Evolutionary conservation across 2,329 filamentous ascomycete genomes (phyloP).

Genomic region (Phyllosticta paracitricarpa): DNA sequence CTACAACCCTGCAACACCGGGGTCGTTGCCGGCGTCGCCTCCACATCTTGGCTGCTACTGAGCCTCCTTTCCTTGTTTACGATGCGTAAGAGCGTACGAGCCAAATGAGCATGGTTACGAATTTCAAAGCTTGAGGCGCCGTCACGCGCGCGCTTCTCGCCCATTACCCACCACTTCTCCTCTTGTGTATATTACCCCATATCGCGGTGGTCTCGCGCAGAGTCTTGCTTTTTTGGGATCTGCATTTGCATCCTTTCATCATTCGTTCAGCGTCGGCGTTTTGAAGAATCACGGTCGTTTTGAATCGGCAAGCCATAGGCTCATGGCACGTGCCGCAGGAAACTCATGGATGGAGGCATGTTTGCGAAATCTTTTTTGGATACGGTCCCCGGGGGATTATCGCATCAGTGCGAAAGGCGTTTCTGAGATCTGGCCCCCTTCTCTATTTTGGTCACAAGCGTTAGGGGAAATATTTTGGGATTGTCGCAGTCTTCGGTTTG

Average conservation of each 20-base stretch:
- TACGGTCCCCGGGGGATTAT: background rate
- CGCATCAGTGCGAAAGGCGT: constrained; percentile 8
- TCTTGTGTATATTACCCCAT: constrained; percentile 3
- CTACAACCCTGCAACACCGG: constrained; percentile 52
- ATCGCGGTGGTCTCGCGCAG: background rate
- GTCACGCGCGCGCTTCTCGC: background rate
- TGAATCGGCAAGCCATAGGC: background rate
- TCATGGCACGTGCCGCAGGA: background rate
- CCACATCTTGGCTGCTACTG: constrained; percentile 39
- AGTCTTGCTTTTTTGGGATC: background rate
- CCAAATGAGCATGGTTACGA: constrained; percentile 7
- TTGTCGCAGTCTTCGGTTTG: background rate
- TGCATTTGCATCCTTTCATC: constrained; percentile 8
- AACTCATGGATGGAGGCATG: background rate
- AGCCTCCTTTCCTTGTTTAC: constrained; percentile 1
- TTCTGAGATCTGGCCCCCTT: background rate
- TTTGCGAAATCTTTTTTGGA: background rate
- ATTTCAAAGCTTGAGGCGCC: background rate
- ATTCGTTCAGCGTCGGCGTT: constrained; percentile 11
- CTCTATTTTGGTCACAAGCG: background rate
- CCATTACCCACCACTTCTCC: background rate
- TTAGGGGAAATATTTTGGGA: background rate
- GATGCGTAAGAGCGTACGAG: constrained; percentile 5
- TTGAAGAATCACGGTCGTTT: constrained; percentile 7
- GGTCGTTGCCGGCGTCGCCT: constrained; percentile 64